These are phyloP conservation scores for Neurospora sp. DNA, from an alignment of 495 filamentous ascomycete genomes.

Conservation along the genomic window DNA sequence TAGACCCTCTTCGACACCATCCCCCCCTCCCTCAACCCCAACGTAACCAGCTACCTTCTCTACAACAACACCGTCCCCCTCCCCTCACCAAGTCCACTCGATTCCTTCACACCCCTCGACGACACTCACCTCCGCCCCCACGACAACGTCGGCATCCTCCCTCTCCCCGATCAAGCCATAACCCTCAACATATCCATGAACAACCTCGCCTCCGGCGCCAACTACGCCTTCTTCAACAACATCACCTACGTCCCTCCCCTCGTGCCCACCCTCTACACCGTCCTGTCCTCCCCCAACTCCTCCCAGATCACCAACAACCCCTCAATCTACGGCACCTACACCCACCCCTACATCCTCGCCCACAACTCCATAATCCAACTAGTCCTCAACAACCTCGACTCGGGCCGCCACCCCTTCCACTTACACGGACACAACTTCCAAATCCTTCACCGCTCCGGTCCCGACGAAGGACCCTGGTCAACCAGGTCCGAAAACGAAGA, in stretches of 20 bases:
- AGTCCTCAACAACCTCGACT: slow-evolving; percentile 68
- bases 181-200: slow-evolving; percentile 59
- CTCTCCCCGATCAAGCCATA: slow-evolving; percentile 49
- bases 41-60: slow-evolving; percentile 70
- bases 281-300: slow-evolving; percentile 49
- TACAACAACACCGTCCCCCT: slow-evolving; percentile 54
- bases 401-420: slow-evolving; percentile 74
- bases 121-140: slow-evolving; percentile 60
- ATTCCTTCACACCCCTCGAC: slow-evolving; percentile 57
- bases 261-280: slow-evolving; percentile 74
- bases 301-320: slow-evolving; percentile 35
- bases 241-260: slow-evolving; percentile 64
- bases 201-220: slow-evolving; percentile 62
- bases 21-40: slow-evolving; percentile 57
- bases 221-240: slow-evolving; percentile 77
- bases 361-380: slow-evolving; percentile 65
- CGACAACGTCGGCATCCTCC: slow-evolving; percentile 47
- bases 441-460: slow-evolving; percentile 36
- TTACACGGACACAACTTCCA: slow-evolving; percentile 82
- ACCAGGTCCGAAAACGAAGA: slow-evolving; percentile 28
- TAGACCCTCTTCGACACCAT: slow-evolving; percentile 61
- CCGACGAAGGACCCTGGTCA: slow-evolving; percentile 33
- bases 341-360: slow-evolving; percentile 57
- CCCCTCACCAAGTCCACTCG: slow-evolving; percentile 44
- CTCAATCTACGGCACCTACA: slow-evolving; percentile 62